phyloP scores from a whole-genome alignment of 2,329 filamentous ascomycete species.

The Scedosporium dehoogii region DNA sequence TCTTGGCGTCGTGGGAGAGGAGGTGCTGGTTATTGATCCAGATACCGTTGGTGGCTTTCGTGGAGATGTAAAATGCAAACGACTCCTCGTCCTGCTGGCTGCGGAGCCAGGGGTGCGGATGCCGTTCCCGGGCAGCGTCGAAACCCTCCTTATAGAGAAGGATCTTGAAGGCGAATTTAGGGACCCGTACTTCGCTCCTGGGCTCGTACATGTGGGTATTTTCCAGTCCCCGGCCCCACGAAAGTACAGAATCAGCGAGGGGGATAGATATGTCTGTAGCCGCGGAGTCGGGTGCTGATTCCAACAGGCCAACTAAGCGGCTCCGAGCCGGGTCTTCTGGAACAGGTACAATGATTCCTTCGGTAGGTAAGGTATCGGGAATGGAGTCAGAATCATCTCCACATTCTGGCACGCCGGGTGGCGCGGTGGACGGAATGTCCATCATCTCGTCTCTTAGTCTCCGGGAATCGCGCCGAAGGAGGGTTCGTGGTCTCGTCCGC shows the following conservation, averaged over 20 bases:
- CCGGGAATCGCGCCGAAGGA: conserved; percentile 15
- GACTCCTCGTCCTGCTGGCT: conserved; percentile 33
- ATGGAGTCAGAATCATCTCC: conserved; percentile 17
- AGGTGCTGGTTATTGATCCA: conserved; percentile 65
- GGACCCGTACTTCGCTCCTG: conserved; percentile 58
- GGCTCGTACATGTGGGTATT: conserved; percentile 61
- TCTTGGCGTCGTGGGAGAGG: conserved; percentile 42
- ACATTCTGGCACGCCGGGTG: conserved; percentile 2
- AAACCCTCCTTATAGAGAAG: conserved; percentile 63
- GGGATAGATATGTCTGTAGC: conserved; percentile 52
- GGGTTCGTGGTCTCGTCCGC: background rate
- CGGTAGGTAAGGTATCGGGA: conserved; percentile 26
- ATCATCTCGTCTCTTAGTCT: conserved; percentile 15
- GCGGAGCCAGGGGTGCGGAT: conserved; percentile 30
- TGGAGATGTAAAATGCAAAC: conserved; percentile 65
- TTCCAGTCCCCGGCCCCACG: conserved; percentile 63
- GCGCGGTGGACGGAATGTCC: conserved; percentile 16
- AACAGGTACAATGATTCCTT: conserved; percentile 25
- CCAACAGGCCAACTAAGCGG: conserved; percentile 52
- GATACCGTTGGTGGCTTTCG: conserved; percentile 68
- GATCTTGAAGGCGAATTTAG: conserved; percentile 72
- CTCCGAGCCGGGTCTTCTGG: conserved; percentile 22
- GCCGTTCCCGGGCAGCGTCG: conserved; percentile 43
- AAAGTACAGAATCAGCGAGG: conserved; percentile 57
- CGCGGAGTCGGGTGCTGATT: conserved; percentile 55